These are phyloP conservation scores for Urostyla sp. DNA, from an alignment of 73 alveolate genomes.

Conservation along the genomic window DNA sequence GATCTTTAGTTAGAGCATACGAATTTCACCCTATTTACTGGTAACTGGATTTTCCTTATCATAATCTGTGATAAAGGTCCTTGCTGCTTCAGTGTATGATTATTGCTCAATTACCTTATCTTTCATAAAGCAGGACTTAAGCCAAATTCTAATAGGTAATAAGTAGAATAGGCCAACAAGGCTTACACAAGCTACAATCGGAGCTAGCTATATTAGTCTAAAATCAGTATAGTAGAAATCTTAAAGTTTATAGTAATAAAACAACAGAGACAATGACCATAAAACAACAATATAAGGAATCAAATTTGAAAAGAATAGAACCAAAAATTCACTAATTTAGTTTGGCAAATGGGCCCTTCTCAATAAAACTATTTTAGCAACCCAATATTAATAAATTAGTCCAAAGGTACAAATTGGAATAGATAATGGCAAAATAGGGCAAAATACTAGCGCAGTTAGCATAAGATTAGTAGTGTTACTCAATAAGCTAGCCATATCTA, in stretches of 20 bases:
- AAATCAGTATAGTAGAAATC: no score
- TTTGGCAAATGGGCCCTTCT: constrained; percentile 70
- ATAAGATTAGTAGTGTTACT: constrained; percentile 62
- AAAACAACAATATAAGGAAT: constrained; percentile 54
- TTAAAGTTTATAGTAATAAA: constrained; percentile 22
- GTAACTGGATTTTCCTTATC: constrained; percentile 79
- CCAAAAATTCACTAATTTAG: constrained; percentile 59
- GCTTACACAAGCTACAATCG: no score
- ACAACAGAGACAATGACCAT: constrained; percentile 9
- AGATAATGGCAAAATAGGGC: constrained; percentile 71
- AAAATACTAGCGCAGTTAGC: constrained; percentile 55
- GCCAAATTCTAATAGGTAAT: constrained; percentile 52
- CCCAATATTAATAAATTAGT: constrained; percentile 66
- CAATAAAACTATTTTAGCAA: constrained; percentile 56
- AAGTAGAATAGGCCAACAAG: constrained; percentile 36
- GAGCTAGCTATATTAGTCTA: no score
- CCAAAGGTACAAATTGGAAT: constrained; percentile 63
- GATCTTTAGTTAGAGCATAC: no score
- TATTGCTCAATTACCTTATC: constrained; percentile 4
- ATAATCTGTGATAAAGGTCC: constrained; percentile 63
- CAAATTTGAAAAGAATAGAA: constrained; percentile 40
- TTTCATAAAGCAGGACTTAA: neutral
- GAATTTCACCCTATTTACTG: constrained; percentile 9
- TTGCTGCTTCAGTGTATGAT: constrained; percentile 22
- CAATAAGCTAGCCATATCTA: constrained; percentile 72